phyloP scores from a whole-genome alignment of 805 yeast genomes.

The Zygotorulaspora florentina region DNA sequence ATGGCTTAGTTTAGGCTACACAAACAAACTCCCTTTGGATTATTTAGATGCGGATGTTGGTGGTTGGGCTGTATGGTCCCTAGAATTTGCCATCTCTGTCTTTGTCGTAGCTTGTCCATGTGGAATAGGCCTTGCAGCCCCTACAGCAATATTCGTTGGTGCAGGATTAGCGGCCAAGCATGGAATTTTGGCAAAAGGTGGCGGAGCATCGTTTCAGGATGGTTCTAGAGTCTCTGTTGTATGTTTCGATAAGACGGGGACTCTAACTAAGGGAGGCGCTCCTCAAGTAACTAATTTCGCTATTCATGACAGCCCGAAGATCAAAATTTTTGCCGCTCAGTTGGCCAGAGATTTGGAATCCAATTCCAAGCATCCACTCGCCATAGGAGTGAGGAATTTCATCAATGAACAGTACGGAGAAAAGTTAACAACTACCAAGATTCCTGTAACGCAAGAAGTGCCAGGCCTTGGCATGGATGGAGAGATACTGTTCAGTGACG shows the following conservation, averaged over 20 bases:
- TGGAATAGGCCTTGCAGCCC: conserved; percentile 82
- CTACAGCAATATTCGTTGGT: conserved; percentile 78
- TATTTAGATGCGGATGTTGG: conserved; percentile 65
- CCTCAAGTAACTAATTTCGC: conserved; percentile 51
- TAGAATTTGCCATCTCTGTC: conserved; percentile 72
- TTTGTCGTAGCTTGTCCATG: conserved; percentile 85
- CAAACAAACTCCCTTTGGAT: conserved; percentile 48
- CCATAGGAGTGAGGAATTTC: conserved; percentile 49
- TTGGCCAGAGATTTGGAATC: conserved; percentile 55
- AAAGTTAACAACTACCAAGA: conserved; percentile 33
- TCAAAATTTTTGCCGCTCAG: conserved; percentile 36
- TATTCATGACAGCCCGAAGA: conserved; percentile 18
- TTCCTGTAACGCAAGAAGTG: conserved; percentile 48
- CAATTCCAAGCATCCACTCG: conserved; percentile 66
- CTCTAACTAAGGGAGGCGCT: conserved; percentile 62
- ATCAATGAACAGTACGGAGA: conserved; percentile 27
- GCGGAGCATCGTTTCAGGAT: conserved; percentile 79
- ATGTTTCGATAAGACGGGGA: conserved; percentile 79
- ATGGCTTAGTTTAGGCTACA: conserved; percentile 58
- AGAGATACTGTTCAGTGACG: conserved; percentile 28
- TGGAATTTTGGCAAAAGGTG: conserved; percentile 74
- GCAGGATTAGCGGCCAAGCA: conserved; percentile 72
- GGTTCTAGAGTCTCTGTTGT: conserved; percentile 59
- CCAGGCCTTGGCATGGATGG: conserved; percentile 62
- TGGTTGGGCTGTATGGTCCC: conserved; percentile 75